phyloP scores from a whole-genome alignment of 176 grass and related monocot species.

The Aegilops speltoides region DNA sequence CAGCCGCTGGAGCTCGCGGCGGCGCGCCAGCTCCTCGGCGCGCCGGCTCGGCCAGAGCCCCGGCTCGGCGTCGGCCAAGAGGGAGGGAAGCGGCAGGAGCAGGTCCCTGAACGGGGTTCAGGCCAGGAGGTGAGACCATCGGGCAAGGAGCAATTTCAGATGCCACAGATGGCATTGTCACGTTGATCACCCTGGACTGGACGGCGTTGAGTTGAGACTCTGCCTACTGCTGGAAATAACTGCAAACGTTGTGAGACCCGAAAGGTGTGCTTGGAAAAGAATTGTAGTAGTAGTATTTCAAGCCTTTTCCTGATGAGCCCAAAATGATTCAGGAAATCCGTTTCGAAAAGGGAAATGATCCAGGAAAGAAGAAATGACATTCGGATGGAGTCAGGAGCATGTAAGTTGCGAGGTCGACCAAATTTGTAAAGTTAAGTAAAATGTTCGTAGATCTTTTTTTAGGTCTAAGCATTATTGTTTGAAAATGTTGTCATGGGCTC shows the following conservation, averaged over 20 bases:
- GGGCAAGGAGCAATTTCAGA: too few species aligned
- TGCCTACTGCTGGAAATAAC: background rate
- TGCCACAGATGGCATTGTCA: background rate
- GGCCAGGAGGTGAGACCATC: slow-evolving; percentile 6
- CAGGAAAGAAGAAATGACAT: background rate
- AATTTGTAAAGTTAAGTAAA: too few species aligned
- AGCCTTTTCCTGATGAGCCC: background rate
- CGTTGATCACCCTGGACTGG: background rate
- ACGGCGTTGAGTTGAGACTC: background rate
- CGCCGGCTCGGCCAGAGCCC: slow-evolving; percentile 30
- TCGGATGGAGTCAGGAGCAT: background rate
- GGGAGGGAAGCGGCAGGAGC: slow-evolving; percentile 20
- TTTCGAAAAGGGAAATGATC: too few species aligned
- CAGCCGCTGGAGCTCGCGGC: slow-evolving; percentile 37
- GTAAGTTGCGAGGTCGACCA: too few species aligned
- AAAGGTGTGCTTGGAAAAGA: too few species aligned
- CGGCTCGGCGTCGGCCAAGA: background rate
- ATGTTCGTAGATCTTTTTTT: too few species aligned
- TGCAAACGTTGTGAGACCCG: background rate
- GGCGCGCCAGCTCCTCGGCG: slow-evolving; percentile 5
- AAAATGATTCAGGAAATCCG: slow-evolving; percentile 13
- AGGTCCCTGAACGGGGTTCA: slow-evolving; percentile 16
- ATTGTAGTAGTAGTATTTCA: too few species aligned
- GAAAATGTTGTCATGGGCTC: too few species aligned
- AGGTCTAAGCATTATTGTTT: too few species aligned